phyloP scores from a whole-genome alignment of 176 grass and related monocot genomes.

The Microstegium vimineum region DNA sequence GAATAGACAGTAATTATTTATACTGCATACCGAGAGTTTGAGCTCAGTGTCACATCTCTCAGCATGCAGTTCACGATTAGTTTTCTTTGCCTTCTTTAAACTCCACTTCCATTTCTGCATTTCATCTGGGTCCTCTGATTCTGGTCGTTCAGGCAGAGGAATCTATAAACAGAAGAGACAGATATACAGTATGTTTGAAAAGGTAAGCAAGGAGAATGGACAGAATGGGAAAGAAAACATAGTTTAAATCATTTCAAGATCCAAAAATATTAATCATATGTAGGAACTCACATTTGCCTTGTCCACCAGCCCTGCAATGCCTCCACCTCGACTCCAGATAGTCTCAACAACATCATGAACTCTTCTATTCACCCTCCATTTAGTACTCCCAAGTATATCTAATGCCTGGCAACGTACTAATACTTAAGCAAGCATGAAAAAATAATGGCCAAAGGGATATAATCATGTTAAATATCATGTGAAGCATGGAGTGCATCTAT shows the following conservation, averaged over 20 bases:
- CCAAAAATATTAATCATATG: neutral
- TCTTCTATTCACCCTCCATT: slow-evolving; percentile 95
- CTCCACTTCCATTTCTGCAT: slow-evolving; percentile 80
- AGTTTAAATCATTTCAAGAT: slow-evolving; percentile 5
- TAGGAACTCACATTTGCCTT: slow-evolving; percentile 69
- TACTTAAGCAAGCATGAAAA: slow-evolving; percentile 10
- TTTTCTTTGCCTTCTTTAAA: slow-evolving; percentile 72
- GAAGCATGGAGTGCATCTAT: neutral
- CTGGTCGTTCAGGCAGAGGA: slow-evolving; percentile 59
- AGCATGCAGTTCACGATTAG: slow-evolving; percentile 82
- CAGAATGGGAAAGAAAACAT: neutral
- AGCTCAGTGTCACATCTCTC: slow-evolving; percentile 89
- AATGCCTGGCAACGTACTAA: slow-evolving; percentile 56
- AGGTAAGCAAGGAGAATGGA: neutral
- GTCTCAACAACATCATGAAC: slow-evolving; percentile 76
- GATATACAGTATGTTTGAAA: neutral
- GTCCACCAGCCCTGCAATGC: slow-evolving; percentile 83
- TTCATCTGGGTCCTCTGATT: slow-evolving; percentile 60
- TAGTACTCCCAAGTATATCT: slow-evolving; percentile 88
- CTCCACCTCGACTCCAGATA: slow-evolving; percentile 82
- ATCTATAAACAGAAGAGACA: slow-evolving; percentile 44
- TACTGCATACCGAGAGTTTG: slow-evolving; percentile 84
- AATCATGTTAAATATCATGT: slow-evolving; percentile 29
- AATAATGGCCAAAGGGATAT: slow-evolving; percentile 13
- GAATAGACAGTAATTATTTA: slow-evolving; percentile 5